Conservation (phyloP, 495 filamentous ascomycete genomes). For the Hapsidospora chrysogenum region DNA sequence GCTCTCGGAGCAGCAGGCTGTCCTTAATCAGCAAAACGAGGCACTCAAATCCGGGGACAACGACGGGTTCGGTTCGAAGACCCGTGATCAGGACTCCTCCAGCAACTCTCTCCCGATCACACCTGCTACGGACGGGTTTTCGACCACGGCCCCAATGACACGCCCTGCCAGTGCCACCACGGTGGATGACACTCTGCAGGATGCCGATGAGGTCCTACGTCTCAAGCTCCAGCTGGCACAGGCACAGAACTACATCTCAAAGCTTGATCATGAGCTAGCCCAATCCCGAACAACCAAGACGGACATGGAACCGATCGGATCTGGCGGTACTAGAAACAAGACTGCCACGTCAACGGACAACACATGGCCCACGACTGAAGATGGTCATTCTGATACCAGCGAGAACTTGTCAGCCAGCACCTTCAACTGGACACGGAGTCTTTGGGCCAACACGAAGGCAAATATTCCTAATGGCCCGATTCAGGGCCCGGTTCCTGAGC, state of each 20-base stretch:
- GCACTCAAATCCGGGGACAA: slow-evolving; percentile 27
- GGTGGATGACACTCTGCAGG: slow-evolving; percentile 12
- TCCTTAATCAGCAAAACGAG: slow-evolving; percentile 38
- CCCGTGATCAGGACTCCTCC: slow-evolving; percentile 28
- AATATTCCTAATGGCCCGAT: slow-evolving; percentile 12
- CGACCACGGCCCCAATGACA: slow-evolving; percentile 23
- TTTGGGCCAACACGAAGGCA: slow-evolving; percentile 38
- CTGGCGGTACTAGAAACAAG: no score
- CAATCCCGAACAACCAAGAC: slow-evolving; percentile 41
- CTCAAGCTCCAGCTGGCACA: slow-evolving; percentile 59
- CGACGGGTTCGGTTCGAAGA: slow-evolving; percentile 13
- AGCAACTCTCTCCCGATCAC: slow-evolving; percentile 39
- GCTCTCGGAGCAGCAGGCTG: slow-evolving; percentile 47
- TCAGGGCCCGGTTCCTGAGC: slow-evolving; percentile 17
- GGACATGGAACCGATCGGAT: no score
- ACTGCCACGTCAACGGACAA: no score
- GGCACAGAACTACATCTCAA: slow-evolving; percentile 63
- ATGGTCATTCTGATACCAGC: slow-evolving; percentile 46
- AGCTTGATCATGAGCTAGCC: slow-evolving; percentile 69
- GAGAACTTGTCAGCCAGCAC: slow-evolving; percentile 43
- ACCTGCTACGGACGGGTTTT: slow-evolving; percentile 35
- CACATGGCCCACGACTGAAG: slow-evolving; percentile 45
- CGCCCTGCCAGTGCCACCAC: slow-evolving; percentile 25
- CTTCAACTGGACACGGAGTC: slow-evolving; percentile 42
- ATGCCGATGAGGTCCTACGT: slow-evolving; percentile 27